Conservation (phyloP, 805 yeast species). For the Hanseniaspora pseudoguilliermondii region DNA sequence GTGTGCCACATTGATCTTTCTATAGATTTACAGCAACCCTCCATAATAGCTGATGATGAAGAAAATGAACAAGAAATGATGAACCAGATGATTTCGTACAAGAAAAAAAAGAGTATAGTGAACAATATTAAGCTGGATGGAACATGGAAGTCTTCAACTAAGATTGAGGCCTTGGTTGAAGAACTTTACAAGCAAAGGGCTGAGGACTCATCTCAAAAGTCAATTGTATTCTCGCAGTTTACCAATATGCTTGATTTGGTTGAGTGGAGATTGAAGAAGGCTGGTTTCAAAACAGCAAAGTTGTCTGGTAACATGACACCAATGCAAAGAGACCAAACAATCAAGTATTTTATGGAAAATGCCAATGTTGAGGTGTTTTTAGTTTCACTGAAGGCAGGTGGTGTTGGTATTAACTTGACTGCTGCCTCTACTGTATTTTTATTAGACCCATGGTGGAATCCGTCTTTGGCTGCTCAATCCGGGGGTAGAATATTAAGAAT, state of each 20-base stretch:
- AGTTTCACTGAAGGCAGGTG: constrained; percentile 95
- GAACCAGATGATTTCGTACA: constrained; percentile 34
- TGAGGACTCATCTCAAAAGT: constrained; percentile 77
- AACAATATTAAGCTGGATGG: constrained; percentile 80
- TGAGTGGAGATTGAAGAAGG: constrained; percentile 88
- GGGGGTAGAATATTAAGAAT: constrained; percentile 97
- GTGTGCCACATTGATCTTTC: constrained; percentile 90
- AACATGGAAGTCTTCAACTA: constrained; percentile 87
- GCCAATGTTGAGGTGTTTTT: constrained; percentile 85
- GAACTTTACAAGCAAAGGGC: constrained; percentile 79
- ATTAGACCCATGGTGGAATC: constrained; percentile 99
- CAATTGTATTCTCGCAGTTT: constrained; percentile 94
- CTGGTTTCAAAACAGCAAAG: constrained; percentile 90
- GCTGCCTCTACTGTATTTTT: constrained; percentile 95
- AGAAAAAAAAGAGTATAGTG: constrained; percentile 49
- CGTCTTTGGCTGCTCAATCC: constrained; percentile 95
- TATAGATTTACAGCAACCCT: constrained; percentile 78
- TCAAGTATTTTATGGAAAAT: constrained; percentile 82
- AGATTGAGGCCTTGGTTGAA: constrained; percentile 90
- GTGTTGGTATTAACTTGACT: constrained; percentile 90
- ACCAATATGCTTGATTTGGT: constrained; percentile 92
- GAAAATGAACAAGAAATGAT: constrained; percentile 31
- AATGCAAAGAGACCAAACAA: constrained; percentile 81
- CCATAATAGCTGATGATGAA: constrained; percentile 46
- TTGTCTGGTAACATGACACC: constrained; percentile 97